These are phyloP conservation scores for Spirogloea muscicola DNA, from an alignment of 139 green algal genomes.

Conservation along the genomic window DNA sequence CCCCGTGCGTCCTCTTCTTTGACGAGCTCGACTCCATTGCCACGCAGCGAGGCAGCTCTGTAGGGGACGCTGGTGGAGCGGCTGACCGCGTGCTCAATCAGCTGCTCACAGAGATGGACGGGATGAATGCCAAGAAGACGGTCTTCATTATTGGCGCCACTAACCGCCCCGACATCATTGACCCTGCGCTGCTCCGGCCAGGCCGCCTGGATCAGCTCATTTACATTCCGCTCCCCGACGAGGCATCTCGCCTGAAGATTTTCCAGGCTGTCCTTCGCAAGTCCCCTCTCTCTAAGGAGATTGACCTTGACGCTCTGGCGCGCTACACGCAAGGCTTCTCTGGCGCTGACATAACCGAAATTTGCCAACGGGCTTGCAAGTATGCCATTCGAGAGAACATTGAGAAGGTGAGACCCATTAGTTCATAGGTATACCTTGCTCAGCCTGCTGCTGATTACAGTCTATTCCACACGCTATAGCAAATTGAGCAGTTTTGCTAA, in stretches of 20 bases:
- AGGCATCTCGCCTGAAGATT: conserved; percentile 78
- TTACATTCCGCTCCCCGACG: conserved; percentile 98
- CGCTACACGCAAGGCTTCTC: conserved; percentile 77
- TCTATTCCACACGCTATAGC: no score
- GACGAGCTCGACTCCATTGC: conserved; percentile 99
- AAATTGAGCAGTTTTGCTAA: no score
- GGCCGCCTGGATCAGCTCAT: conserved; percentile 98
- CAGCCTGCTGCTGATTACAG: no score
- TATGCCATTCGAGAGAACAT: conserved; percentile 90
- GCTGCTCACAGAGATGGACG: conserved; percentile 98
- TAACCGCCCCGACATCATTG: conserved; percentile 99
- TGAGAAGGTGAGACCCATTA: conserved; percentile 57
- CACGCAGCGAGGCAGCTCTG: conserved; percentile 66
- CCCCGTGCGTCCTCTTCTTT: conserved; percentile 99
- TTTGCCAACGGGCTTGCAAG: conserved; percentile 99
- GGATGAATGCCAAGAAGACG: conserved; percentile 99
- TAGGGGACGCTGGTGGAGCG: conserved; percentile 89
- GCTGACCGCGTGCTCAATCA: conserved; percentile 98
- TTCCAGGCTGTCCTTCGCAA: conserved; percentile 96
- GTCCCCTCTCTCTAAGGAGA: conserved; percentile 87
- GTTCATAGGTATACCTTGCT: no score
- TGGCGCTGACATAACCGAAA: conserved; percentile 98
- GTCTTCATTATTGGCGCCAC: conserved; percentile 99
- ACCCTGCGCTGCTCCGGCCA: conserved; percentile 91
- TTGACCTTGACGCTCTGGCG: conserved; percentile 82